These are phyloP conservation scores for Nigrograna mackinnonii DNA, from an alignment of 2,329 filamentous ascomycete species.

Conservation along the genomic window DNA sequence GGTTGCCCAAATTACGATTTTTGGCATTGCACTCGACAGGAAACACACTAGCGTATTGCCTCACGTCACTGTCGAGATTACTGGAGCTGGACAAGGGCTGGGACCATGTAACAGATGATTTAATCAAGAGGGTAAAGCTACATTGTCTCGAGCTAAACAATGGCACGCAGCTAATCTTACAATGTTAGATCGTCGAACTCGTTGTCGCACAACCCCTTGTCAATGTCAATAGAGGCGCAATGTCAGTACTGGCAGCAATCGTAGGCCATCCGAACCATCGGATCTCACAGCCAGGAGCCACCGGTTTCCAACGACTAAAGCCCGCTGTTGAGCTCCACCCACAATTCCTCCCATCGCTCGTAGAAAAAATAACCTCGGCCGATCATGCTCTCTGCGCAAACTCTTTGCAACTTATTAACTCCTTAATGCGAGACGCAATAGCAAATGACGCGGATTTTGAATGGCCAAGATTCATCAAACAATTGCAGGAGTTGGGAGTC, in stretches of 20 bases:
- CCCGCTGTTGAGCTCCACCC: slow-evolving; percentile 90
- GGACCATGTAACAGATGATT: slow-evolving; percentile 79
- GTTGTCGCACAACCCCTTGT: slow-evolving; percentile 95
- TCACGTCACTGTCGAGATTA: slow-evolving; percentile 84
- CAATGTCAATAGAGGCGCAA: slow-evolving; percentile 94
- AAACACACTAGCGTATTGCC: slow-evolving; percentile 93
- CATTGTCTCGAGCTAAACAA: slow-evolving; percentile 1
- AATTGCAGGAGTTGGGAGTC: slow-evolving; percentile 87
- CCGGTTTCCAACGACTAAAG: slow-evolving; percentile 89
- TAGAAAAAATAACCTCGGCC: slow-evolving; percentile 87
- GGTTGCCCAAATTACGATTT: slow-evolving; percentile 77
- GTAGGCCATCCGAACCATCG: slow-evolving; percentile 77
- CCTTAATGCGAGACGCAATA: slow-evolving; percentile 88
- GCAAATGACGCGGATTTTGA: slow-evolving; percentile 77
- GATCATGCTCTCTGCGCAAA: slow-evolving; percentile 97
- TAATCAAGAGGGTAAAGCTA: slow-evolving; percentile 65
- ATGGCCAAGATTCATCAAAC: slow-evolving; percentile 95
- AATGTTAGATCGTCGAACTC: slow-evolving; percentile 76
- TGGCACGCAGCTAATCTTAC: slow-evolving; percentile 13
- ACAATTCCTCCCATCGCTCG: slow-evolving; percentile 92
- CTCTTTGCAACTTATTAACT: slow-evolving; percentile 92
- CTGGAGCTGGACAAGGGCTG: slow-evolving; percentile 98
- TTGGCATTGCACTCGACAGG: slow-evolving; percentile 84
- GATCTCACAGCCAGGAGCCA: slow-evolving; percentile 62
- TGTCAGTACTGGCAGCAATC: slow-evolving; percentile 93